Conservation (phyloP, 2,329 filamentous ascomycete species). For the Pezicula rhizophila region DNA sequence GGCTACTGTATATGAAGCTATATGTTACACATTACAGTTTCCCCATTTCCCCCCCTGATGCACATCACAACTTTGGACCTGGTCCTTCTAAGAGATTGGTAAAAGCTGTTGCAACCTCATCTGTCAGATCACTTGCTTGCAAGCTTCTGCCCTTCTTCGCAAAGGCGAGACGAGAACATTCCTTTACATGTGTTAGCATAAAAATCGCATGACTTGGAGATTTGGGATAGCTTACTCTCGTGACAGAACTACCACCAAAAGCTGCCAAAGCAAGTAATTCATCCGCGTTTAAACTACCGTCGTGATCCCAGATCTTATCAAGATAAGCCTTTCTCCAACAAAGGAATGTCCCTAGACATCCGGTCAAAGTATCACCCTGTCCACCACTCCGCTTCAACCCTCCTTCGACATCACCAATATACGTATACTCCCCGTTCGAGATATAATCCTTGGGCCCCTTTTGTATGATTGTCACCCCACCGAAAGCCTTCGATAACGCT, state of each 20-base stretch:
- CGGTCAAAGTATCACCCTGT: constrained; percentile 92
- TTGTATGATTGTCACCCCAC: constrained; percentile 84
- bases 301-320: constrained; percentile 70
- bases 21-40: no score
- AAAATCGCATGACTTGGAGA: constrained; percentile 10
- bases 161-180: constrained; percentile 85
- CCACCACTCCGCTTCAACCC: constrained; percentile 88
- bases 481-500: constrained; percentile 66
- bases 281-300: constrained; percentile 41
- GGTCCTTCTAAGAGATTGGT: constrained; percentile 65
- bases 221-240: constrained; percentile 52
- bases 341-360: constrained; percentile 79
- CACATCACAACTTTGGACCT: constrained; percentile 17
- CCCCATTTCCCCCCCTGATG: no score
- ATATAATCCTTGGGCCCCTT: constrained; percentile 83
- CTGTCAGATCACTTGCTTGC: constrained; percentile 89
- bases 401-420: constrained; percentile 70
- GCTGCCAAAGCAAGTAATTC: constrained; percentile 72
- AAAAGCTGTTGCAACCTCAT: constrained; percentile 81
- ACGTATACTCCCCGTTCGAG: constrained; percentile 70
- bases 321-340: constrained; percentile 85
- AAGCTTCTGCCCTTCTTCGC: constrained; percentile 77
- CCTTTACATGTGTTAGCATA: constrained; percentile 33
- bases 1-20: no score
- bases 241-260: constrained; percentile 81